Evolutionary conservation across 2,329 filamentous ascomycete species (phyloP), one percentile per base, ranked within the genome.

Genomic region (Chaetomiaceae sp.): DNA sequence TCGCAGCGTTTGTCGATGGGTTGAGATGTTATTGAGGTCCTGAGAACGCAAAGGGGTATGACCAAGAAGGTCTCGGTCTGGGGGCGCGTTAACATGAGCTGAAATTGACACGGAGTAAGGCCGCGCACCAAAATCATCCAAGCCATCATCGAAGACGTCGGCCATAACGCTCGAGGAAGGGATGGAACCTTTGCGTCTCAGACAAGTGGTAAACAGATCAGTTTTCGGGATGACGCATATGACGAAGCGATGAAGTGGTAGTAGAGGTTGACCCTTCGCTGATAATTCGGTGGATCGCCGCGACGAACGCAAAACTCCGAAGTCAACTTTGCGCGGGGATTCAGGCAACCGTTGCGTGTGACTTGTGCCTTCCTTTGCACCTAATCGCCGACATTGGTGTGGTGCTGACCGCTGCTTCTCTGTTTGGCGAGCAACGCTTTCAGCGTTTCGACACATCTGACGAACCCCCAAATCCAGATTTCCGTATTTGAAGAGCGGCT

Each of bases 101-200:
- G 5, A 3, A 5, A 21, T 4, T 29, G 2, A 5, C 5, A 14
- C 1, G 13, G 16, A 30, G 7, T 8, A 20, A 21, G 18, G 7
- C 2, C 8, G n/a, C 34, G 33, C 30, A 61, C 60, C 60, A 29
- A 62, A 62, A 25, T 61, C 59, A 30, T 62, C 60, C 30, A 62
- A 45, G 8, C 50, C 58, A 47, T 61, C 57, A 18, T 54, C 38
- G 20, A 55, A 55, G 3, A n/a, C 16, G 9, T 10, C 14, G 6
- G 23, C 48, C 55, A 57, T 57, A 30, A 20, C 6, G 16, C 18
- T 9, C 2, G 13, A n/a, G 5, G 16, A 10, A 29, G 13, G 10
- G 11, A 20, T 11, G 33, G n/a, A 16, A 16, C 14, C 14, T 5
- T 18, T n/a, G n/a, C 21, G 2, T 1, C 25, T 5, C 25, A 27